Percentiles rank a stretch among this genome's conserved stretches.
phyloP scores from a whole-genome alignment of 805 yeast genomes.

The Ogataea trehaloabstinens region DNA sequence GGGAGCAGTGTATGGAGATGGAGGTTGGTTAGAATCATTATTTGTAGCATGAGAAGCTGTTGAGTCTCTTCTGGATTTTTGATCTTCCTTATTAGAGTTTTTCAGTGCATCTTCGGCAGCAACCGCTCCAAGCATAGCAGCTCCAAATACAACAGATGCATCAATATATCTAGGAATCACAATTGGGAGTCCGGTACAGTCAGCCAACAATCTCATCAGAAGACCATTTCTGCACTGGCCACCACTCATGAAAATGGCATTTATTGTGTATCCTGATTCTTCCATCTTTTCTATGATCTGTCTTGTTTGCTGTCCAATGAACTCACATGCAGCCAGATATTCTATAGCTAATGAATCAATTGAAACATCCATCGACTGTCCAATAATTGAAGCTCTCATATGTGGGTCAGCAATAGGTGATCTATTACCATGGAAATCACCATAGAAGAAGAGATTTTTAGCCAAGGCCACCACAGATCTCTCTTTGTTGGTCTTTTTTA shows the following conservation, averaged over 20 bases:
- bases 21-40: conserved; percentile 27
- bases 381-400: conserved; percentile 91
- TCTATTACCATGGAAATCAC: conserved; percentile 95
- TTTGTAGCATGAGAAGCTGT: conserved; percentile 20
- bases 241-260: conserved; percentile 84
- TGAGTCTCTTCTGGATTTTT: conserved; percentile 27
- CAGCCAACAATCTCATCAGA: conserved; percentile 85
- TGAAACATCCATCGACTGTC: conserved; percentile 87
- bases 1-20: conserved; percentile 79
- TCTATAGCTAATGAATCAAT: conserved; percentile 80
- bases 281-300: conserved; percentile 89
- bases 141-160: conserved; percentile 95
- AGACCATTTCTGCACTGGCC: conserved; percentile 95
- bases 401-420: conserved; percentile 95
- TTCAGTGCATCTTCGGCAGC: conserved; percentile 68
- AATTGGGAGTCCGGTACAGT: conserved; percentile 88
- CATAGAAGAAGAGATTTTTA: conserved; percentile 85
- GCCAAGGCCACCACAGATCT: conserved; percentile 80
- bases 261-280: conserved; percentile 71
- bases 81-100: conserved; percentile 24
- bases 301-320: conserved; percentile 95
- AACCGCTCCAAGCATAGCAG: conserved; percentile 92
- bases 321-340: conserved; percentile 93
- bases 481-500: conserved; percentile 54
- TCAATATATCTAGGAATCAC: conserved; percentile 93